Base-by-base conservation (phyloP, 2,329 filamentous ascomycete genomes). In the Paecilomyces formosus region DNA sequence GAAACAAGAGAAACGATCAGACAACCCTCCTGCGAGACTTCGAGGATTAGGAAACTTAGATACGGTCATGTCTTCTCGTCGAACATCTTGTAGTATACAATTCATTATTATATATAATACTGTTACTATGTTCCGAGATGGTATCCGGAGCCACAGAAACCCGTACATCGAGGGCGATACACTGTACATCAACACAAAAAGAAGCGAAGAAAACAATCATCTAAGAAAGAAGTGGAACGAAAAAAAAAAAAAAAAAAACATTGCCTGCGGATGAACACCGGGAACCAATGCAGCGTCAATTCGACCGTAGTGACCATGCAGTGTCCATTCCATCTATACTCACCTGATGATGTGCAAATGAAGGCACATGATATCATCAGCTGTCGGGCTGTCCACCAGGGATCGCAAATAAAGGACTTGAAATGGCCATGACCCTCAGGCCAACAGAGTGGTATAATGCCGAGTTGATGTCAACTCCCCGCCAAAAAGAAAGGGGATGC, bases 401-500 rank as follows among this genome's bases (percentile, higher is more conserved):
- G 51, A 22, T 53, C 13, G 51, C 51, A 53, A 31, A 31, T 21
- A 31, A 45, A 45, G 15, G 18, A 45, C 39, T 45, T 8, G 39
- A 18, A 45, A 45, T 18, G 39, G 18, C 39, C 39, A 45, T 45
- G 39, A 45, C 39, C 18, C 39, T n/a, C 39, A 45, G 18, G 39
- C 39, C 39, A 45, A 45, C 39, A 45, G 39, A 45, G 39, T 45
- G 39, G 39, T 45, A 45, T 45, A 45, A 45, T 45, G 39, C 39
- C 15, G 39, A 21, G 39, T 18, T n/a, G 39, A 56, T 56, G 55
- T 24, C 49, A 28, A 52, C 12, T 28, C 26, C 26, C 15, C 9
- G 49, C 49, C 31, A 57, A 55, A 57, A 57, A 51, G 57, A 54
- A 56, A 56, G 26, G 33, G 30, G 51, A 33, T 13, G 39, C 58